These are phyloP conservation scores for Hanseniaspora lindneri DNA, from an alignment of 805 yeast genomes.

Conservation along the genomic window DNA sequence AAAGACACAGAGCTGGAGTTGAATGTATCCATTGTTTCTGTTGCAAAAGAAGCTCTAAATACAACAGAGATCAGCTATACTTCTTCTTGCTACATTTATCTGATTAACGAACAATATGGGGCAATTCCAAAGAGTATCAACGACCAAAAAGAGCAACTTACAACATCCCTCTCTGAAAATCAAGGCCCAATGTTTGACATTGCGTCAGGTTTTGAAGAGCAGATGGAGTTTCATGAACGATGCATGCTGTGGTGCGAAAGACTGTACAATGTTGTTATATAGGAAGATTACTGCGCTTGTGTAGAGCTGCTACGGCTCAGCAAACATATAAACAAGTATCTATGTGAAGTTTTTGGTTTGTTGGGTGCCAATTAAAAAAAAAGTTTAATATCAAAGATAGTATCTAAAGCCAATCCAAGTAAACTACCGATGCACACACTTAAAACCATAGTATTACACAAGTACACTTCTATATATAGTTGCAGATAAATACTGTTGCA, in stretches of 20 bases:
- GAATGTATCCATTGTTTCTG: not conserved
- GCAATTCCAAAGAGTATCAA: not conserved
- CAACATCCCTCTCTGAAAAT: no score
- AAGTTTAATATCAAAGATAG: no score
- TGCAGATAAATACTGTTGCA: no score
- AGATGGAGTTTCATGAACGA: conserved; percentile 13
- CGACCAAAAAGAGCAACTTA: not conserved
- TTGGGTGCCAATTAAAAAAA: no score
- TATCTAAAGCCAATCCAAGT: no score
- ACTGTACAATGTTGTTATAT: not conserved
- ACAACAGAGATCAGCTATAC: conserved; percentile 1
- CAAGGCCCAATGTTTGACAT: conserved; percentile 2
- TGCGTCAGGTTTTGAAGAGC: not conserved
- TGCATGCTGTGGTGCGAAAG: conserved; percentile 8
- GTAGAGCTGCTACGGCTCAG: no score
- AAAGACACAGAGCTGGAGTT: conserved; percentile 2
- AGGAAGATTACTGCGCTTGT: no score
- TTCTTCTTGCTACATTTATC: conserved; percentile 9
- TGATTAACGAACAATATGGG: conserved; percentile 10
- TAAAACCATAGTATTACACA: no score
- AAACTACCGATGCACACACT: no score
- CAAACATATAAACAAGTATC: no score
- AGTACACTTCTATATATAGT: no score
- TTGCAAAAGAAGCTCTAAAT: not conserved
- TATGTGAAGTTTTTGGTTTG: not conserved